phyloP scores from a whole-genome alignment of 768 basidiomycete species.

The Cystobasidium ongulense region DNA sequence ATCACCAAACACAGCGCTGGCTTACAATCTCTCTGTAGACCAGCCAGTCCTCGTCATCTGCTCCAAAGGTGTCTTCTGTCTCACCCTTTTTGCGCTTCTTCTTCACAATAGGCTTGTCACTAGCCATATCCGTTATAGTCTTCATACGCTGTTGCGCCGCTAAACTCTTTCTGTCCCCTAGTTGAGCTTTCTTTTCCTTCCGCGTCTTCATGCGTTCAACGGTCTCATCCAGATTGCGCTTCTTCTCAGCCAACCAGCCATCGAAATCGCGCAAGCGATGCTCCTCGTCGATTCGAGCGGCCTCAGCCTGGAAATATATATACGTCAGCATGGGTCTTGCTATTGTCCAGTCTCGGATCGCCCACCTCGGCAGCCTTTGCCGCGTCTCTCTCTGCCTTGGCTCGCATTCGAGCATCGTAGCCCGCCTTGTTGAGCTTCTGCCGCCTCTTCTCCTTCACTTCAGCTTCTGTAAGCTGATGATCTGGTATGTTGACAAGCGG shows the following conservation, averaged over 20 bases:
- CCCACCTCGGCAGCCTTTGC: conserved; percentile 54
- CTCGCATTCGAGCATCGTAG: conserved; percentile 77
- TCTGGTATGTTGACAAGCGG: conserved; percentile 88
- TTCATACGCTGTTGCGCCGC: conserved; percentile 95
- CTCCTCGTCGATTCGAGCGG: conserved; percentile 61
- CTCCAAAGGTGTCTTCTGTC: conserved; percentile 83
- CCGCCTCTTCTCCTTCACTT: conserved; percentile 85
- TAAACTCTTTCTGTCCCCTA: conserved; percentile 85
- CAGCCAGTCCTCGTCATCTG: conserved; percentile 91
- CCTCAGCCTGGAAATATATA: conserved; percentile 42
- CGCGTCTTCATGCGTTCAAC: conserved; percentile 81
- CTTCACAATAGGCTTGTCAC: conserved; percentile 63
- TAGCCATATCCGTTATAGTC: conserved; percentile 81
- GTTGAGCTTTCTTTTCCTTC: conserved; percentile 52
- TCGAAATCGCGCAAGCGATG: conserved; percentile 63
- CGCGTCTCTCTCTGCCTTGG: conserved; percentile 75
- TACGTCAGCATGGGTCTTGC: neutral
- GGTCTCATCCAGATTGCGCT: conserved; percentile 69
- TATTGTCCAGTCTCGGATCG: neutral
- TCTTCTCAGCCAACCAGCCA: conserved; percentile 66
- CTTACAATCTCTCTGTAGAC: conserved; percentile 93
- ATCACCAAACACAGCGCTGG: conserved; percentile 7
- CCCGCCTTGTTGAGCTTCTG: conserved; percentile 88
- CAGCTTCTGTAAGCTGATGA: conserved; percentile 76
- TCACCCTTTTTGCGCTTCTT: conserved; percentile 71